These are phyloP conservation scores for Aschersonia sp. DNA, from an alignment of 2,329 filamentous ascomycete species.

Conservation along the genomic window DNA sequence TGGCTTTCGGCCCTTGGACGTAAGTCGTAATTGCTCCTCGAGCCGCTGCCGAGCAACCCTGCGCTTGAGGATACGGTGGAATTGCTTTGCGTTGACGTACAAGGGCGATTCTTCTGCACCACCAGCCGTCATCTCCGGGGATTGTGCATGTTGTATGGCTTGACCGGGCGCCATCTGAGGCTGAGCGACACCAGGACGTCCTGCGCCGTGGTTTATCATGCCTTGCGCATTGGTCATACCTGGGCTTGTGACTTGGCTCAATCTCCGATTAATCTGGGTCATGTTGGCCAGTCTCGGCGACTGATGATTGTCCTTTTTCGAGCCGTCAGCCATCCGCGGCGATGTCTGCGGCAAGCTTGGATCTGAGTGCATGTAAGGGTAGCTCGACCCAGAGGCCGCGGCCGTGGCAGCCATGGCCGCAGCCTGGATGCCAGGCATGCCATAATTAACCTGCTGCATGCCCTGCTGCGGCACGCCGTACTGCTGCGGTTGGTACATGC, in stretches of 20 bases:
- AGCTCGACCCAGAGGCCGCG: conserved; percentile 70
- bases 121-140: conserved; percentile 62
- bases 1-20: conserved; percentile 89
- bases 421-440: conserved; percentile 69
- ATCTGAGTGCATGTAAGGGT: conserved; percentile 60
- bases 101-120: conserved; percentile 80
- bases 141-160: conserved; percentile 54
- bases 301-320: conserved; percentile 55
- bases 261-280: conserved; percentile 47
- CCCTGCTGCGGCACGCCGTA: conserved; percentile 59
- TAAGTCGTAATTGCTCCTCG: conserved; percentile 81
- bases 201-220: conserved; percentile 55
- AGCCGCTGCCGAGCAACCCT: conserved; percentile 85
- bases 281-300: conserved; percentile 62
- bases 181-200: conserved; percentile 35
- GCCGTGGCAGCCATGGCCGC: conserved; percentile 88
- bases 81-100: conserved; percentile 98
- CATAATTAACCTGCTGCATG: conserved; percentile 56
- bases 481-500: conserved; percentile 60
- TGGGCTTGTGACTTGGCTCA: conserved; percentile 67
- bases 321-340: conserved; percentile 64
- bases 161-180: conserved; percentile 49
- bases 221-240: conserved; percentile 58
- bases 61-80: conserved; percentile 90
- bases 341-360: conserved; percentile 55